Evolutionary conservation across 1,284 basidiomycete genomes (phyloP), one percentile per base, ranked within the genome.

Genomic region (Xerocomus cyaneibrunnescens): DNA sequence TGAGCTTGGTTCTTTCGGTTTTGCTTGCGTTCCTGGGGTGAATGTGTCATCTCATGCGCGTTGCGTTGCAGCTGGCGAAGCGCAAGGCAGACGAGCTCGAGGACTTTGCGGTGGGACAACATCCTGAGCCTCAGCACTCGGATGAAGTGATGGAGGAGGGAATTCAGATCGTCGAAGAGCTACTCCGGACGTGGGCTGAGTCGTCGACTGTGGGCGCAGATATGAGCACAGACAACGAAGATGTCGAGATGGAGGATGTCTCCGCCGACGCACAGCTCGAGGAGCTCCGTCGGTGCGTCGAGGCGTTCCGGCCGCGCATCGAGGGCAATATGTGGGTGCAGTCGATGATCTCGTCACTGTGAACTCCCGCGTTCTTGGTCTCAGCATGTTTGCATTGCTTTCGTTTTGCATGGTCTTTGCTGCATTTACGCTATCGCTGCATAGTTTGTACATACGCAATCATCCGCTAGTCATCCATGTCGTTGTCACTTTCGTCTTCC

Each of bases 21-120:
- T 38, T 8, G 5, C 48, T 48, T 22, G 2, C 14, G 10, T 7
- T 31, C 7, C 17, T 31, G 7, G n/a, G n/a, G n/a, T n/a, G 10
- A 27, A 40, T 17, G 21, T 23, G 22, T 40, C 38, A 48, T 23
- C 10, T 17, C 7, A 36, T 21, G 35, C 12, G 9, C 19, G 14
- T 19, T 7, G n/a, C 43, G 12, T 45, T 44, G 37, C 5, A 95
- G 91, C 80, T 97, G 45, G 97, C 97, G 5, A 93, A 92, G 71
- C 81, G 89, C 41, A 99, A 98, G 67, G 96, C 96, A 0, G 92
- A 96, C 60, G 96, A 98, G 60, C 76, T 99, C 27, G 97, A 99
- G 73, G 94, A 98, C 65, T 96, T 95, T 69, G 87, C 86, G 25
- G 78, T 79, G 57, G 68, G 72, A 48, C 67, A 72, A 63, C 60